Conservation (phyloP, 2,329 filamentous ascomycete genomes). For the Alternaria sp. region DNA sequence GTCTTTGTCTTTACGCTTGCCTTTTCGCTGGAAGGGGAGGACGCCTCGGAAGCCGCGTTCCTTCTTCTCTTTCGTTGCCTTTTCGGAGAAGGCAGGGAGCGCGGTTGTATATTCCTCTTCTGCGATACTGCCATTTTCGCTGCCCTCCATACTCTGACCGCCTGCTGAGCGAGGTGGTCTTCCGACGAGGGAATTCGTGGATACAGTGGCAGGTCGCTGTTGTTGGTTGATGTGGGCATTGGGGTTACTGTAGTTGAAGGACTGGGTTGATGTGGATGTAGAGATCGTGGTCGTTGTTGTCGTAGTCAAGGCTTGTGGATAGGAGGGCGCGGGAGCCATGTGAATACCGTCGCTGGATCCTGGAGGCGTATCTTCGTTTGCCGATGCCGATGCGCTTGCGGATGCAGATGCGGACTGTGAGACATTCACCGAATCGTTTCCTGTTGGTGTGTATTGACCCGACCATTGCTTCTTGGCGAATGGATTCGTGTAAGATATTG, state of each 20-base stretch:
- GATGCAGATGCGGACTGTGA: conserved; percentile 42
- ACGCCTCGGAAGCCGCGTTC: conserved; percentile 52
- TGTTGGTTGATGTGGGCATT: conserved; percentile 41
- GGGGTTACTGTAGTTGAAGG: conserved; percentile 31
- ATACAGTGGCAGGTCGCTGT: conserved; percentile 22
- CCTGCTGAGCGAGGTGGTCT: conserved; percentile 39
- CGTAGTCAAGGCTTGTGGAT: conserved; percentile 39
- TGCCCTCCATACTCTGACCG: conserved; percentile 42
- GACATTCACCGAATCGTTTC: conserved; percentile 36
- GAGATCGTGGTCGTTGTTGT: conserved; percentile 30
- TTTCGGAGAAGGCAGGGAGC: conserved; percentile 46
- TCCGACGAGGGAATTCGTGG: conserved; percentile 27
- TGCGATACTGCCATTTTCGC: conserved; percentile 44
- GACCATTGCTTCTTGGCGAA: conserved; percentile 31
- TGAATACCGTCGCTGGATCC: conserved; percentile 48
- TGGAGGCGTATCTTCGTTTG: conserved; percentile 48
- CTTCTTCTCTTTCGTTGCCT: conserved; percentile 45
- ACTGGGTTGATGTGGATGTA: conserved; percentile 16
- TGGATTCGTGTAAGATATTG: conserved; percentile 34
- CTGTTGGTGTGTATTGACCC: conserved; percentile 34
- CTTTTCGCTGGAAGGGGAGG: conserved; percentile 48
- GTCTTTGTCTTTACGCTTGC: conserved; percentile 43
- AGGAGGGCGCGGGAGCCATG: conserved; percentile 43
- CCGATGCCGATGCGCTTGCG: conserved; percentile 42
- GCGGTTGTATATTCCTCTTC: conserved; percentile 52